Conservation (phyloP, 345 rosid genomes). For the Lumnitzera racemosa region DNA sequence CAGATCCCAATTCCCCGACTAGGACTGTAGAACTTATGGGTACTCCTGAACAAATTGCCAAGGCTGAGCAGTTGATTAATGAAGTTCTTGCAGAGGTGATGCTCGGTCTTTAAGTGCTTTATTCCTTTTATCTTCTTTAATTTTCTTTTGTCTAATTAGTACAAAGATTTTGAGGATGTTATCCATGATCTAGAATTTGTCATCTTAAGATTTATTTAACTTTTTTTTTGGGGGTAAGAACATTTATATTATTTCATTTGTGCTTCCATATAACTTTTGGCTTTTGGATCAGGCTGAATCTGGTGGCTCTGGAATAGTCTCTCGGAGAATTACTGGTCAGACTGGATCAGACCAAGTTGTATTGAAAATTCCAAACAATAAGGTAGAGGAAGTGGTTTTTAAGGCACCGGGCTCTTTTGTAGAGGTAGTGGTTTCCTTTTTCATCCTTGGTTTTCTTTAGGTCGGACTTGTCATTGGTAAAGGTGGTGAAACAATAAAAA, state of each 20-base stretch:
- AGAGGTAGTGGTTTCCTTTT: neutral
- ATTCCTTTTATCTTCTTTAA: neutral
- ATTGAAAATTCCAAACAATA: slow-evolving; percentile 79
- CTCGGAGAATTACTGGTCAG: slow-evolving; percentile 70
- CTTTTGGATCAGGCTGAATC: slow-evolving; percentile 69
- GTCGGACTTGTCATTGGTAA: slow-evolving; percentile 99
- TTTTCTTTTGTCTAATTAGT: neutral
- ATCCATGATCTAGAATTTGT: no score
- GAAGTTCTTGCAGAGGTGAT: slow-evolving; percentile 86
- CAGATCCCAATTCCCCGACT: slow-evolving; percentile 61
- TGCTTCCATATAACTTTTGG: neutral
- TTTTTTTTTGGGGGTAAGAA: no score
- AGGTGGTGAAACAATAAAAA: slow-evolving; percentile 98
- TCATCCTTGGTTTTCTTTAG: slow-evolving; percentile 32
- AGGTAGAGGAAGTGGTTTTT: slow-evolving; percentile 38
- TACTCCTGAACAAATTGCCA: slow-evolving; percentile 72
- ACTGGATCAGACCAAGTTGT: slow-evolving; percentile 69
- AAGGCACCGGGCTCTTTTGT: no score
- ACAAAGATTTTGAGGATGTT: neutral
- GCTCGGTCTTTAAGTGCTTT: neutral
- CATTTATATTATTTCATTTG: no score
- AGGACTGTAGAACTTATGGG: slow-evolving; percentile 85
- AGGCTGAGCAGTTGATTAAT: slow-evolving; percentile 82
- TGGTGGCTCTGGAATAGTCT: slow-evolving; percentile 74
- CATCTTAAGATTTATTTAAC: no score